Evolutionary conservation across 73 alveolate species (phyloP).

Genomic region (Paramecium biaurelia): DNA sequence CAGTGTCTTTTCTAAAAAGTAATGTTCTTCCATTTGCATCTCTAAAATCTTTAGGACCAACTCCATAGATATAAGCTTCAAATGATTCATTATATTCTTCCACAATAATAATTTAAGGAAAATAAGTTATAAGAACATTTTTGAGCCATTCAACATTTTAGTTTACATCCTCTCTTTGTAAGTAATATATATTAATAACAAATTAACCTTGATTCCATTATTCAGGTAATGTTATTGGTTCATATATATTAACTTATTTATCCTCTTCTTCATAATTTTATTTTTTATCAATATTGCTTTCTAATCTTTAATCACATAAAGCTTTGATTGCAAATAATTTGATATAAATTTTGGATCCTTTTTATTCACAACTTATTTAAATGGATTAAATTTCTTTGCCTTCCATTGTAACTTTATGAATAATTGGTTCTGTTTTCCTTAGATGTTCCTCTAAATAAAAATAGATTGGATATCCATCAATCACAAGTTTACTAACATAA

Average conservation of each 20-base stretch:
- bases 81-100: constrained; percentile 20
- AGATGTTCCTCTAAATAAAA: not conserved
- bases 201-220: constrained; percentile 40
- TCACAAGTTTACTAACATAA: not conserved
- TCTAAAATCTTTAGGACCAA: constrained; percentile 20
- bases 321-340: constrained; percentile 21
- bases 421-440: not conserved
- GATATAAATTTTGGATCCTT: constrained; percentile 13
- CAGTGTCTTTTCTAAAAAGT: constrained; percentile 5
- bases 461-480: constrained; percentile 19
- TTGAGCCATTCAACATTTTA: constrained; percentile 41
- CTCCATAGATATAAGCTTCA: constrained; percentile 48
- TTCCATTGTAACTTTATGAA: not conserved
- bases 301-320: constrained; percentile 37
- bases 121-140: not conserved
- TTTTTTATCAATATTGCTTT: not conserved
- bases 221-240: not conserved
- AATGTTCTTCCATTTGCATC: constrained; percentile 10
- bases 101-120: not conserved
- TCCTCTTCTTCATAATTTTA: constrained; percentile 27
- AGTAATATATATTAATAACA: not conserved
- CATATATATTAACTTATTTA: not conserved
- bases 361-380: not conserved
- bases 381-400: constrained; percentile 33
- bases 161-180: not conserved